phyloP scores from a whole-genome alignment of 768 basidiomycete genomes.

The Pilatotrama ljubarskyi region DNA sequence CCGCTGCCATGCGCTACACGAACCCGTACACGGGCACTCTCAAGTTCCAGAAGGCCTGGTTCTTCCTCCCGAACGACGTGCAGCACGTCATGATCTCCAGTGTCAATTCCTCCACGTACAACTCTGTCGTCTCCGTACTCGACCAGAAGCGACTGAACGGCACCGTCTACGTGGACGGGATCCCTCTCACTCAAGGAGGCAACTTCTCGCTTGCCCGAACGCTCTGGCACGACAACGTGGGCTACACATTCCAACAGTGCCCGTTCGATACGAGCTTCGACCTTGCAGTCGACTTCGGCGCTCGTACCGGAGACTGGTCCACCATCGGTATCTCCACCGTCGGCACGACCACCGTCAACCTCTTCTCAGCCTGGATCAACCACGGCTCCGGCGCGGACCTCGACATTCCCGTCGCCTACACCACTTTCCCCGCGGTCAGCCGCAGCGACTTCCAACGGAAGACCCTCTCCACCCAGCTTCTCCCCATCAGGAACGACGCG shows the following conservation, averaged over 20 bases:
- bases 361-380: conserved; percentile 64
- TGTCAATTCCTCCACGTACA: conserved; percentile 40
- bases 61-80: conserved; percentile 65
- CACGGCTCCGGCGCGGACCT: conserved; percentile 36
- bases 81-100: conserved; percentile 63
- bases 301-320: conserved; percentile 60
- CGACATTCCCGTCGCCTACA: conserved; percentile 48
- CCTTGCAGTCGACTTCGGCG: conserved; percentile 45
- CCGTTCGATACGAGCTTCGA: conserved; percentile 23
- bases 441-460: conserved; percentile 42
- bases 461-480: conserved; percentile 32
- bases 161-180: conserved; percentile 44
- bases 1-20: conserved; percentile 64
- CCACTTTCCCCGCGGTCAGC: conserved; percentile 53
- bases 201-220: conserved; percentile 36
- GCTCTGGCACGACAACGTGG: conserved; percentile 68
- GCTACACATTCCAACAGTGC: conserved; percentile 50
- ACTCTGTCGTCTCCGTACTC: conserved; percentile 61
- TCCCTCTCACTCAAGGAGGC: conserved; percentile 14
- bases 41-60: conserved; percentile 70
- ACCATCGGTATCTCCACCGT: conserved; percentile 61
- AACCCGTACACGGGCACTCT: conserved; percentile 59
- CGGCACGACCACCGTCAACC: conserved; percentile 55
- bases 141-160: conserved; percentile 58
- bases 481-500: conserved; percentile 46